Conservation (phyloP, 208 protist genomes). For the Porcisia deanei region DNA sequence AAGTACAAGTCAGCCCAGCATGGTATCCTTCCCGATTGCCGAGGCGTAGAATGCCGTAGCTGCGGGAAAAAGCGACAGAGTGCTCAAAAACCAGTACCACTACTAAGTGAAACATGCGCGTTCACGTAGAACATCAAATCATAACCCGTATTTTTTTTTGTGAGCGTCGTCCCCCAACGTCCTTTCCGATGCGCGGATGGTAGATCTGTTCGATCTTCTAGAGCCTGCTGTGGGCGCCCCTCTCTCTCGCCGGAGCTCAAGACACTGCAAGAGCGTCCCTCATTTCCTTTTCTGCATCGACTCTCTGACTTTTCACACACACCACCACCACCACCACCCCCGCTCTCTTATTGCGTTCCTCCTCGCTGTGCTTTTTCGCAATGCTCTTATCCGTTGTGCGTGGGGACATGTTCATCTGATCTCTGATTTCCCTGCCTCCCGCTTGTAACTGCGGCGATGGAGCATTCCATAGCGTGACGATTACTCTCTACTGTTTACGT, state of each 20-base stretch:
- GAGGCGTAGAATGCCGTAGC: neutral
- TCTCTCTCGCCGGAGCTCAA: neutral
- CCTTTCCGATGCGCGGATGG: neutral
- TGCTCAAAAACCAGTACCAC: neutral
- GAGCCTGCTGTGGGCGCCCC: neutral
- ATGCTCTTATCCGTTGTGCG: too few relatives aligned
- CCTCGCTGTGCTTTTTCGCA: too few relatives aligned
- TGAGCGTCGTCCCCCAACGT: neutral
- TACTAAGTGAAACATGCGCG: neutral
- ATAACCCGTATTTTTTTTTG: neutral
- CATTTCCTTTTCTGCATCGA: neutral
- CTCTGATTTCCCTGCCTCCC: too few relatives aligned
- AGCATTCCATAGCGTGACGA: neutral
- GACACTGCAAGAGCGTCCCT: neutral
- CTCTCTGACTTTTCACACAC: neutral
- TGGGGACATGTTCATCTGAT: too few relatives aligned
- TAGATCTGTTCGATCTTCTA: neutral
- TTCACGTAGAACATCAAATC: neutral
- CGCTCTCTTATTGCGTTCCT: too few relatives aligned
- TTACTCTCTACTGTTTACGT: neutral
- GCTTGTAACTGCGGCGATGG: neutral
- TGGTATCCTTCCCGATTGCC: neutral
- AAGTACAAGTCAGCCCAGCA: slow-evolving; percentile 17
- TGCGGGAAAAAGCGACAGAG: neutral
- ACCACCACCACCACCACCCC: too few relatives aligned